phyloP scores from a whole-genome alignment of 2,329 filamentous ascomycete genomes.

The Nemania bipapillata region DNA sequence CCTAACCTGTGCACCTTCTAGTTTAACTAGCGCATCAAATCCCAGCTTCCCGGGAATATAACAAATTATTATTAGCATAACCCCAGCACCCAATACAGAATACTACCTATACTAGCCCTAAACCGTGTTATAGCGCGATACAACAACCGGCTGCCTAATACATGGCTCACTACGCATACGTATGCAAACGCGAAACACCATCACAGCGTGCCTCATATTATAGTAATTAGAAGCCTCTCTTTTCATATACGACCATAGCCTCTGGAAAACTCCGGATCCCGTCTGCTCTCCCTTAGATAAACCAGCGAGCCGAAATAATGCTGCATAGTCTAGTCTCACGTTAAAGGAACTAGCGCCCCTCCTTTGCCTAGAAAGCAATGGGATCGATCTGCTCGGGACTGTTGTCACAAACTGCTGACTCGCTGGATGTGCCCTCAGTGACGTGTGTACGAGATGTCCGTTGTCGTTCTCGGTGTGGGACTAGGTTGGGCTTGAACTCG shows the following conservation, averaged over 20 bases:
- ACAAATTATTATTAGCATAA: background rate
- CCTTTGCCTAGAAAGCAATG: background rate
- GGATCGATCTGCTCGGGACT: background rate
- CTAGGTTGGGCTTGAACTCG: background rate
- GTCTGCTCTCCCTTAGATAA: too few species aligned
- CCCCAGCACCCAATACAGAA: background rate
- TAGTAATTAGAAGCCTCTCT: too few species aligned
- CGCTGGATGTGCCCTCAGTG: background rate
- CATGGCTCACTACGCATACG: too few species aligned
- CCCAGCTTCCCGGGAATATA: background rate
- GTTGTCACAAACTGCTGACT: background rate
- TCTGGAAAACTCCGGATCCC: too few species aligned
- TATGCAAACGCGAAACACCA: too few species aligned
- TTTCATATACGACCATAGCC: too few species aligned
- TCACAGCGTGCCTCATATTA: too few species aligned
- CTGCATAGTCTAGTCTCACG: too few species aligned
- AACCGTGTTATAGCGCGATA: background rate
- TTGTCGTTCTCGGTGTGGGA: background rate
- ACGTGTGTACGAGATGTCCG: background rate
- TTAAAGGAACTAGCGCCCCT: background rate
- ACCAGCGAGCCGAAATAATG: too few species aligned
- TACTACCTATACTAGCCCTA: background rate
- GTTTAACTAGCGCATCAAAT: background rate
- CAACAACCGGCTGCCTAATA: background rate
- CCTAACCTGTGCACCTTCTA: background rate